Evolutionary conservation across 2,329 filamentous ascomycete genomes (phyloP).

Genomic region (Raffaelea albimanens): DNA sequence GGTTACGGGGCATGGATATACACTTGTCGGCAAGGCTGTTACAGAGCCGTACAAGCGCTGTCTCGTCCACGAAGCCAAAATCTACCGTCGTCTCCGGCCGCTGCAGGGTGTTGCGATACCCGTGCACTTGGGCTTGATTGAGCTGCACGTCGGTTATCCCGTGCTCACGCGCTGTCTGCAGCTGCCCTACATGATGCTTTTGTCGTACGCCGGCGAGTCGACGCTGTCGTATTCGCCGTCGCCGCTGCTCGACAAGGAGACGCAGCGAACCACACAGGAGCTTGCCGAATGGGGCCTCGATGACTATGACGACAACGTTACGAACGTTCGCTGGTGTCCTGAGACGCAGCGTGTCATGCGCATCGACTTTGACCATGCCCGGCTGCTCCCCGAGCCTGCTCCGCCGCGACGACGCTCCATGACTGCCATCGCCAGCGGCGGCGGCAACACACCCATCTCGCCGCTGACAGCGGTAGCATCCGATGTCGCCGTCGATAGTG

Average conservation of each 20-base stretch:
- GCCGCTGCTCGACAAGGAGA: neutral
- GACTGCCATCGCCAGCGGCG: neutral
- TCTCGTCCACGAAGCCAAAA: slow-evolving; percentile 6
- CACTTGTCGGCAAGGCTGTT: slow-evolving; percentile 9
- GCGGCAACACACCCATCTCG: neutral
- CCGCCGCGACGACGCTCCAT: neutral
- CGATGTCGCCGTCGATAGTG: neutral
- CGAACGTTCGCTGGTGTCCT: slow-evolving; percentile 6
- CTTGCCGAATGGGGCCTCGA: slow-evolving; percentile 4
- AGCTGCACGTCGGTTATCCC: slow-evolving; percentile 8
- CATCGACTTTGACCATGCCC: slow-evolving; percentile 8
- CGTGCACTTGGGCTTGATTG: slow-evolving; percentile 7
- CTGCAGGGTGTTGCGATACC: slow-evolving; percentile 7
- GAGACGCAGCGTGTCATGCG: slow-evolving; percentile 5
- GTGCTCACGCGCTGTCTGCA: slow-evolving; percentile 4
- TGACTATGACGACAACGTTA: slow-evolving; percentile 7
- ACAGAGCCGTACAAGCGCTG: neutral
- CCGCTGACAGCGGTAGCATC: neutral
- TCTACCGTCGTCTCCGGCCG: slow-evolving; percentile 3
- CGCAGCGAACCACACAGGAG: neutral
- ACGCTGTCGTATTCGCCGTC: neutral
- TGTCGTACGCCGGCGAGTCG: slow-evolving; percentile 6
- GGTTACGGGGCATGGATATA: slow-evolving; percentile 8
- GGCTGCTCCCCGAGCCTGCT: neutral
- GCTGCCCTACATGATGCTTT: slow-evolving; percentile 10